These are phyloP conservation scores for Aegilops sharonensis DNA, from an alignment of 176 grass and related monocot genomes.

Conservation along the genomic window DNA sequence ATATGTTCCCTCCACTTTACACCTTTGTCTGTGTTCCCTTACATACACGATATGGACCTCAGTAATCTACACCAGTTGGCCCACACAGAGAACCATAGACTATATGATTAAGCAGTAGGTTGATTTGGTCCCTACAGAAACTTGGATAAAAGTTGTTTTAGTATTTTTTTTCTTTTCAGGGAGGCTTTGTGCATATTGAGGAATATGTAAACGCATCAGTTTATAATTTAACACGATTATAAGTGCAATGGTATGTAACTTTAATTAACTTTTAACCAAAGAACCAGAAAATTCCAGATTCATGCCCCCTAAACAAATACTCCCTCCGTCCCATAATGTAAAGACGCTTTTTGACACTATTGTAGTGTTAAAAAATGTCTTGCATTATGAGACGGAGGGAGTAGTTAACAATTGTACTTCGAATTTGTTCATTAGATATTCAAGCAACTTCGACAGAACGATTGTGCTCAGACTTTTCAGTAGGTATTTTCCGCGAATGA, in stretches of 20 bases:
- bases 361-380: no score
- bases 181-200: neutral
- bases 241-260: neutral
- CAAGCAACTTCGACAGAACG: neutral
- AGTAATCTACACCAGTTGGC: neutral
- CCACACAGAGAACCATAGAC: neutral
- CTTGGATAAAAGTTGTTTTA: neutral
- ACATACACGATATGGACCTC: neutral
- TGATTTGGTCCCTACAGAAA: constrained; percentile 4
- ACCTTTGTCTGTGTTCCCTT: neutral
- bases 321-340: no score
- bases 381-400: no score
- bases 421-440: neutral
- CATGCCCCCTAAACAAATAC: neutral
- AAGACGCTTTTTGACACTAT: no score
- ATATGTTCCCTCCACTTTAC: neutral
- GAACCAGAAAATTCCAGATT: neutral
- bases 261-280: neutral
- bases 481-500: neutral
- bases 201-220: neutral
- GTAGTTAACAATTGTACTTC: neutral
- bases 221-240: neutral
- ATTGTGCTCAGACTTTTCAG: neutral
- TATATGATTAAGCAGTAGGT: neutral
- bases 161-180: neutral